phyloP scores from a whole-genome alignment of 2,329 filamentous ascomycete genomes.

The Exserohilum turcica region DNA sequence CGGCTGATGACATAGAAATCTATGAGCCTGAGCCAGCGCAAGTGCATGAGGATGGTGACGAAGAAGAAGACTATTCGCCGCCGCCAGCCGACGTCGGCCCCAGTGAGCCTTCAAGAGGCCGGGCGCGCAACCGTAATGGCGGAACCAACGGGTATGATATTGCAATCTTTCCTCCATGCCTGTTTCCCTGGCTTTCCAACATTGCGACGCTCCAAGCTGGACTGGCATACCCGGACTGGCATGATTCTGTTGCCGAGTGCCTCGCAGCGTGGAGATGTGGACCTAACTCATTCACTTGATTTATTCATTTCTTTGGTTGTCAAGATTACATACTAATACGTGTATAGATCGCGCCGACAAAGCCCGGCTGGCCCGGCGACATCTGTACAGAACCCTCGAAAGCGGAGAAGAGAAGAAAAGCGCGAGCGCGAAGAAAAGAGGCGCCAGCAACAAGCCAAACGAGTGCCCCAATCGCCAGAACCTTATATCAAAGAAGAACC shows the following conservation, averaged over 20 bases:
- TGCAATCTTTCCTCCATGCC: slow-evolving; percentile 11
- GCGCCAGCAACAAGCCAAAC: slow-evolving; percentile 47
- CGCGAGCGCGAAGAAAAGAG: slow-evolving; percentile 41
- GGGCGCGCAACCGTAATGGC: slow-evolving; percentile 31
- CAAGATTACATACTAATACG: slow-evolving; percentile 18
- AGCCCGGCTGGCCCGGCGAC: slow-evolving; percentile 53
- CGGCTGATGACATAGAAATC: slow-evolving; percentile 48
- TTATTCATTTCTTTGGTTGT: background rate
- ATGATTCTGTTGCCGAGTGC: background rate
- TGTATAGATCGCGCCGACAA: slow-evolving; percentile 43
- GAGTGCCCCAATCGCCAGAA: slow-evolving; percentile 46
- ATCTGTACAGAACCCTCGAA: slow-evolving; percentile 55
- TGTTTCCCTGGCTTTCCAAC: slow-evolving; percentile 29
- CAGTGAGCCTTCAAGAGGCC: slow-evolving; percentile 32
- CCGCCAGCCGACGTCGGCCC: slow-evolving; percentile 50
- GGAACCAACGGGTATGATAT: slow-evolving; percentile 41
- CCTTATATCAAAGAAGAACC: slow-evolving; percentile 67
- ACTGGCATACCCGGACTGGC: background rate
- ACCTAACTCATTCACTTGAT: background rate
- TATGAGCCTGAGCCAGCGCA: slow-evolving; percentile 42
- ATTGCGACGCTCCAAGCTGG: background rate
- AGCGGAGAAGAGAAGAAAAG: slow-evolving; percentile 56
- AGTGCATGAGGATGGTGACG: slow-evolving; percentile 38
- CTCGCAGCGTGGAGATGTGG: background rate
- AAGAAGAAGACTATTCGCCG: slow-evolving; percentile 53